These are phyloP conservation scores for Claviceps sorghi DNA, from an alignment of 2,329 filamentous ascomycete species.

Conservation along the genomic window DNA sequence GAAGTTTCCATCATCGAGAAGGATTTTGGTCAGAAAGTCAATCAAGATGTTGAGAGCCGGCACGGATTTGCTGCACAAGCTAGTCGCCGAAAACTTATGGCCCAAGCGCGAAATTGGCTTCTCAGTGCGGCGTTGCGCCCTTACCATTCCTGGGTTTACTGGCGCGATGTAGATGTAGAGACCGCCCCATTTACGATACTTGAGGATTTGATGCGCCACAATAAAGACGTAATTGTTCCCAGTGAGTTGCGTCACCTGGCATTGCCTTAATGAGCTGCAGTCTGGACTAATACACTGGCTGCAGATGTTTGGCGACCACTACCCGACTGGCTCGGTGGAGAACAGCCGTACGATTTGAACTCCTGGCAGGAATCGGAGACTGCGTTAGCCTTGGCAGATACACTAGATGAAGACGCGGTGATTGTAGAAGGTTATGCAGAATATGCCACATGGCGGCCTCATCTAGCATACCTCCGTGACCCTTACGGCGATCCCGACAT, in stretches of 20 bases:
- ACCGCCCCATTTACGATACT: slow-evolving; percentile 93
- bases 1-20: slow-evolving; percentile 98
- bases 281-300: slow-evolving; percentile 13
- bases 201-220: slow-evolving; percentile 95
- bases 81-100: slow-evolving; percentile 88
- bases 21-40: slow-evolving; percentile 95
- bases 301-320: slow-evolving; percentile 94
- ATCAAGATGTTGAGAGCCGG: slow-evolving; percentile 92
- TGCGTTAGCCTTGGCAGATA: slow-evolving; percentile 81
- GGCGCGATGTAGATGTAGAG: slow-evolving; percentile 96
- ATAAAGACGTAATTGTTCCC: slow-evolving; percentile 96
- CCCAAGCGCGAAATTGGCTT: slow-evolving; percentile 93
- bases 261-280: background rate
- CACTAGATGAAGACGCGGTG: slow-evolving; percentile 90
- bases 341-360: slow-evolving; percentile 96
- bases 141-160: slow-evolving; percentile 98
- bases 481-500: slow-evolving; percentile 96
- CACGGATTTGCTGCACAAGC: slow-evolving; percentile 97
- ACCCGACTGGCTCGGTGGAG: slow-evolving; percentile 94
- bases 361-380: slow-evolving; percentile 99
- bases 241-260: slow-evolving; percentile 47
- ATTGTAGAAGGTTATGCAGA: slow-evolving; percentile 98
- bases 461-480: slow-evolving; percentile 90
- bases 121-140: slow-evolving; percentile 83
- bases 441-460: slow-evolving; percentile 95